These are phyloP conservation scores for Globisporangium perplexum DNA, from an alignment of 352 stramenopile genomes.

Conservation along the genomic window DNA sequence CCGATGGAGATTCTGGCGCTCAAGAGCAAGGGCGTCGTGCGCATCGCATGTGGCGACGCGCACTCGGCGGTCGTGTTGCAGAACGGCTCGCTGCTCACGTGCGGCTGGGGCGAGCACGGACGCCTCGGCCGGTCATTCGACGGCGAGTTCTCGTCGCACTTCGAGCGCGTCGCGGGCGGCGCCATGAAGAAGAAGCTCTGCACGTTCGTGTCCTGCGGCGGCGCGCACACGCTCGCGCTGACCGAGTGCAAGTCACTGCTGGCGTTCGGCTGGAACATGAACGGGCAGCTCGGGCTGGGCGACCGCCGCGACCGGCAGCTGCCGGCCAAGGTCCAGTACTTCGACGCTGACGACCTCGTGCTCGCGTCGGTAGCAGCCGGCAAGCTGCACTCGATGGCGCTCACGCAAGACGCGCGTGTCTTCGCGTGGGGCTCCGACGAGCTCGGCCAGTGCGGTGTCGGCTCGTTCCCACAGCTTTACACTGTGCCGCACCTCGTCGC, in stretches of 20 bases:
- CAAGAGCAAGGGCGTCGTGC: slow-evolving; percentile 27
- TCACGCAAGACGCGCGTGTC: slow-evolving; percentile 38
- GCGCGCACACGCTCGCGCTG: slow-evolving; percentile 51
- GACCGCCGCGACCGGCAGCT: slow-evolving; percentile 39
- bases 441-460: slow-evolving; percentile 65
- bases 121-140: slow-evolving; percentile 30
- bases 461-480: slow-evolving; percentile 67
- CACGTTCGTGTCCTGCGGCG: slow-evolving; percentile 53
- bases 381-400: slow-evolving; percentile 48
- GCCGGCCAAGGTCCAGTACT: slow-evolving; percentile 47
- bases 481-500: slow-evolving; percentile 62
- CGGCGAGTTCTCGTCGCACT: slow-evolving; percentile 32
- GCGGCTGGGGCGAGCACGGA: slow-evolving; percentile 50
- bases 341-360: slow-evolving; percentile 23
- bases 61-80: slow-evolving; percentile 46
- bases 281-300: slow-evolving; percentile 56
- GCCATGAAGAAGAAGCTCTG: slow-evolving; percentile 17
- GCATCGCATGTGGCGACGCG: slow-evolving; percentile 53
- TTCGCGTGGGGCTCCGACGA: slow-evolving; percentile 74
- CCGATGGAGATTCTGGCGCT: slow-evolving; percentile 52
- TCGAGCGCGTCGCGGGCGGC: slow-evolving; percentile 21
- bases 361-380: slow-evolving; percentile 42
- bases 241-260: slow-evolving; percentile 28
- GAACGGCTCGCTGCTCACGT: slow-evolving; percentile 46
- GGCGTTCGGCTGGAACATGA: slow-evolving; percentile 55